These are phyloP conservation scores for Lecanicillium sp. DNA, from an alignment of 2,329 filamentous ascomycete genomes.

Conservation along the genomic window DNA sequence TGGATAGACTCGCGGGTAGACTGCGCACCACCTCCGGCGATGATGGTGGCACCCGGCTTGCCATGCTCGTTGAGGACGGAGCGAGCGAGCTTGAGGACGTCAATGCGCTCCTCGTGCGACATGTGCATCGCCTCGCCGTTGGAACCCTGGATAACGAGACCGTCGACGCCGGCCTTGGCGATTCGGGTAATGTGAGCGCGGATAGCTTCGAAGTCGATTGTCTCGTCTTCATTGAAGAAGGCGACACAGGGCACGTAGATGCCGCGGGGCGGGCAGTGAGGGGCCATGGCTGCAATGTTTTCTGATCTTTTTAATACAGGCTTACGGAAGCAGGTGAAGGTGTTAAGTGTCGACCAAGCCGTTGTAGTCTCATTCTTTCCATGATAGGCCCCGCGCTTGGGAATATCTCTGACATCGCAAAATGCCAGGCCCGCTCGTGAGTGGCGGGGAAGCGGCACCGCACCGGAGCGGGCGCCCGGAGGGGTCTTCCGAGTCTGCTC, in stretches of 20 bases:
- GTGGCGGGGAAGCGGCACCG: background rate
- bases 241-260: slow-evolving; percentile 34
- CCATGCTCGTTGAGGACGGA: slow-evolving; percentile 55
- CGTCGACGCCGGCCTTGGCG: slow-evolving; percentile 65
- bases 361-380: background rate
- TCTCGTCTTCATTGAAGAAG: slow-evolving; percentile 31
- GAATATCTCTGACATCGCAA: slow-evolving; percentile 12
- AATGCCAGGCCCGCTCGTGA: background rate
- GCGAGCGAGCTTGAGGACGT: slow-evolving; percentile 58
- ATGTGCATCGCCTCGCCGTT: slow-evolving; percentile 82
- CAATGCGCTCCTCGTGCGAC: slow-evolving; percentile 61
- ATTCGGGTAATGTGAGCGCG: slow-evolving; percentile 30
- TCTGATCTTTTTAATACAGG: background rate
- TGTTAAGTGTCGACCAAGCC: too few relatives aligned
- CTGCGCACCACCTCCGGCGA: slow-evolving; percentile 71
- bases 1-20: slow-evolving; percentile 70
- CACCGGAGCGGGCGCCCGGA: background rate
- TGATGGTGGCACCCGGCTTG: slow-evolving; percentile 58
- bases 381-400: background rate
- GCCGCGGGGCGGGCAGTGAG: slow-evolving; percentile 19
- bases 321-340: too few relatives aligned
- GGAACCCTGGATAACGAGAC: slow-evolving; percentile 73
- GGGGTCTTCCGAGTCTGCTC: slow-evolving; percentile 2
- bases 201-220: slow-evolving; percentile 26
- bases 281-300: background rate